A percentile compares a stretch with the other conserved stretches of the same genome.
Evolutionary conservation across 1,139 yeast genomes (phyloP).

Genomic region (Pichia inconspicua): DNA sequence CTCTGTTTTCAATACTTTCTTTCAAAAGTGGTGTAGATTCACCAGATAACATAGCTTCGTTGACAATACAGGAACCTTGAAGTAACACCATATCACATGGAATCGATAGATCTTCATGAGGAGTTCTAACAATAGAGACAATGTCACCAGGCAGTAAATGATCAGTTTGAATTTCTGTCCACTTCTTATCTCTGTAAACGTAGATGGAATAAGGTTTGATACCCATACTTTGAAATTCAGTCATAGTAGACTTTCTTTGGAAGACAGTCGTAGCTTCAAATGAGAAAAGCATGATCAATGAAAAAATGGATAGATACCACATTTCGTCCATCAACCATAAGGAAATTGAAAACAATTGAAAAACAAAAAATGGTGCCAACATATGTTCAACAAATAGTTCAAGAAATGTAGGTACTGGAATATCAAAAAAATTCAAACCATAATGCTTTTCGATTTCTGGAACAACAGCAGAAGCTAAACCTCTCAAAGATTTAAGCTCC

Average conservation of each 20-base stretch:
- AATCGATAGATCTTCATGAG: conserved; percentile 77
- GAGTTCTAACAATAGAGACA: conserved; percentile 78
- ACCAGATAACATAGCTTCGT: conserved; percentile 56
- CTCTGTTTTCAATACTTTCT: conserved; percentile 84
- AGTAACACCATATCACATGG: conserved; percentile 91
- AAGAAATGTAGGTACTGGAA: conserved; percentile 85
- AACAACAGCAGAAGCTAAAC: conserved; percentile 39
- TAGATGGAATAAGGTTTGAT: conserved; percentile 80
- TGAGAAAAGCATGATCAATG: conserved; percentile 83
- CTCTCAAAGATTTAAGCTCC: conserved; percentile 53
- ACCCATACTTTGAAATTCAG: conserved; percentile 96
- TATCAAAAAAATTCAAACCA: conserved; percentile 84
- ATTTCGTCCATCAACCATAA: conserved; percentile 95
- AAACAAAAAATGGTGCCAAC: conserved; percentile 95
- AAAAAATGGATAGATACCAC: conserved; percentile 92
- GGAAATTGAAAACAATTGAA: conserved; percentile 92
- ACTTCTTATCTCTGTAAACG: conserved; percentile 60
- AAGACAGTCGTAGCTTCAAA: conserved; percentile 93
- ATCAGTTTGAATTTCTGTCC: conserved; percentile 66
- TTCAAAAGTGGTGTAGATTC: conserved; percentile 95
- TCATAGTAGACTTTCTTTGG: conserved; percentile 91
- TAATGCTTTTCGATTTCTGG: conserved; percentile 52
- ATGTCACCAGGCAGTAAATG: conserved; percentile 87
- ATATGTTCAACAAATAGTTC: conserved; percentile 97
- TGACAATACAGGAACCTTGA: conserved; percentile 89